These are phyloP conservation scores for Rhazya stricta DNA, from an alignment of 257 asterid genomes.

Conservation along the genomic window DNA sequence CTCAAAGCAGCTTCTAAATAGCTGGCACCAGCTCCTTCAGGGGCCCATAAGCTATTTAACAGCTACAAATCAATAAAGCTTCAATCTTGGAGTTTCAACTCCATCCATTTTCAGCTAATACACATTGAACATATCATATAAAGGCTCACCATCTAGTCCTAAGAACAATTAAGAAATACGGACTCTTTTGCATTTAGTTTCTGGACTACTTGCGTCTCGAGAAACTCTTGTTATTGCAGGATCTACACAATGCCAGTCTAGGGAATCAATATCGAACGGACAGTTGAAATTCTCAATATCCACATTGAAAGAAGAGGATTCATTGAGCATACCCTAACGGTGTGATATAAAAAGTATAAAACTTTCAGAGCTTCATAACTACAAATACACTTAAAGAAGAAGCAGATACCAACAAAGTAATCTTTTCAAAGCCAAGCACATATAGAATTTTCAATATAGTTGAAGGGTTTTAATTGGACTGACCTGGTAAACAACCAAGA, in stretches of 20 bases:
- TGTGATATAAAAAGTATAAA: background rate
- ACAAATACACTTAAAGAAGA: background rate
- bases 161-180: background rate
- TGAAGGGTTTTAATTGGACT: constrained; percentile 6
- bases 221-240: background rate
- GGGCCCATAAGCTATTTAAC: background rate
- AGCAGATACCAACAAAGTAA: background rate
- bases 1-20: background rate
- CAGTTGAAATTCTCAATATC: background rate
- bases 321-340: background rate
- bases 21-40: background rate
- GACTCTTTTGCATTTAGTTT: background rate
- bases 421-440: background rate
- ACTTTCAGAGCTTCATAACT: background rate
- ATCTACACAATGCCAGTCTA: background rate
- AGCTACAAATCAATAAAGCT: background rate
- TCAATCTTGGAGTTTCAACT: background rate
- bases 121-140: background rate
- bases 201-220: background rate
- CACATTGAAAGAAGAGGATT: background rate
- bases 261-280: background rate
- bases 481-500: constrained; percentile 80
- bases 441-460: background rate
- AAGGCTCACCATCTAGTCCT: background rate
- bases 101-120: background rate